Evolutionary conservation across 2,329 filamentous ascomycete genomes (phyloP), one percentile per base, ranked within the genome.

Genomic region (Phaeomoniella chlamydospora): DNA sequence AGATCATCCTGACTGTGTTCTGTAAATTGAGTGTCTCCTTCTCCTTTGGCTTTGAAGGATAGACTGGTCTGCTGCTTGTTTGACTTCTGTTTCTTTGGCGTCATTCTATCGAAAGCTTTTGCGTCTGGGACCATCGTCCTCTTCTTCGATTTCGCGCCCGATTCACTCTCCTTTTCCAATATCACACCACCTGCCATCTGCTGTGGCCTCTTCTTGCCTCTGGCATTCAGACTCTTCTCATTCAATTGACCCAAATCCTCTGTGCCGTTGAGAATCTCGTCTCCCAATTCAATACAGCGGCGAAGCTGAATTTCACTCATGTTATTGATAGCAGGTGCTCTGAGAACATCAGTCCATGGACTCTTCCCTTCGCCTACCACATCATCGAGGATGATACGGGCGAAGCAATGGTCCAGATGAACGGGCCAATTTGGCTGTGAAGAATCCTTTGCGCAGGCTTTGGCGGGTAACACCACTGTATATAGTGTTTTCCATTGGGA

Each of bases 341-440:
- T 55, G 19, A 65, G 32, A n/a, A 58, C 54, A 15, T 53, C 42
- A 18, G 49, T 60, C 63, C 62, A 66, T 4, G 59, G 61, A 13
- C 43, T 47, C 31, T 59, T 51, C 4, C 60, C 55, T 4, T 35
- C 29, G 9, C 45, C 51, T 4, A 64, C 43, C 1, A 50, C 50
- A 37, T 56, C 55, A 39, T 67, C 63, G 11, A 66, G 54, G 4
- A 65, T 53, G 29, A 64, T 62, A 6, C 61, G 56, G 3, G 57
- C 60, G 41, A 64, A 64, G 45, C 59, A 64, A 42, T 63, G 61
- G 39, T 64, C 59, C 5, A 57, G 43, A 26, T 52, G 43, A 3
- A 66, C 56, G 1, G 62, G 61, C 62, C 62, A 66, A 16, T 45
- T 43, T 4, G 45, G 26, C 44, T 65, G 56, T 3, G 46, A 41